A percentile compares a stretch with the other conserved stretches of the same genome.
These are phyloP conservation scores for Acidiella bohemica DNA, from an alignment of 495 filamentous ascomycete genomes.

Conservation along the genomic window DNA sequence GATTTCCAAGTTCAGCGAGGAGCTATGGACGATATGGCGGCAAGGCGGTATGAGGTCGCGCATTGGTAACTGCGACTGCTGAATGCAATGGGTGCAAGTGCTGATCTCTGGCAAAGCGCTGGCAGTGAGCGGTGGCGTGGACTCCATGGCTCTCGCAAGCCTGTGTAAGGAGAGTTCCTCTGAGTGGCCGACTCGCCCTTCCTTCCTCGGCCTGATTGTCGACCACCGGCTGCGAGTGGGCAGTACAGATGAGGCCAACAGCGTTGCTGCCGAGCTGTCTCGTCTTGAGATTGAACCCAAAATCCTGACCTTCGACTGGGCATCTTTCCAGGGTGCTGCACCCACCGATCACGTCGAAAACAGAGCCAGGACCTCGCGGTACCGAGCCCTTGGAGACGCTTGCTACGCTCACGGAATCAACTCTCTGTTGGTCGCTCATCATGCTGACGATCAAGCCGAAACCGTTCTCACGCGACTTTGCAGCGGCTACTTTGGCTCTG, in stretches of 20 bases:
- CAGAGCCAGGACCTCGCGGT: conserved; percentile 60
- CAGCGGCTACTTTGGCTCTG: conserved; percentile 45
- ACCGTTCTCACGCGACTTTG: conserved; percentile 67
- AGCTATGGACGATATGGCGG: conserved; percentile 8
- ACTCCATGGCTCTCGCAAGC: conserved; percentile 85
- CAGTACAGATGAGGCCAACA: conserved; percentile 52
- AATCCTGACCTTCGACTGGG: conserved; percentile 39
- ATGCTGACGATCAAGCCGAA: conserved; percentile 76
- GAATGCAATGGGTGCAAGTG: neutral
- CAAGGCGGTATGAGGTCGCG: neutral
- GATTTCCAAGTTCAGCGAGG: no score
- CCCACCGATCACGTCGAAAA: conserved; percentile 59
- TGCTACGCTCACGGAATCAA: conserved; percentile 38
- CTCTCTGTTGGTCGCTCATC: conserved; percentile 63
- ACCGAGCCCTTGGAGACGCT: conserved; percentile 49
- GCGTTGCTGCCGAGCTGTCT: conserved; percentile 42
- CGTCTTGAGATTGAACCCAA: conserved; percentile 29
- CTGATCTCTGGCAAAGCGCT: conserved; percentile 47
- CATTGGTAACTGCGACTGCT: conserved; percentile 1
- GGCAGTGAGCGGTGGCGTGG: conserved; percentile 83
- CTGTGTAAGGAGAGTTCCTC: conserved; percentile 38
- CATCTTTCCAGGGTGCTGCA: conserved; percentile 24
- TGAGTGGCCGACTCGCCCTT: conserved; percentile 6
- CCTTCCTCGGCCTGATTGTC: conserved; percentile 55
- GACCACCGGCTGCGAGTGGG: conserved; percentile 62